Percentiles rank a stretch among this genome's conserved stretches.
Conservation (phyloP, 305 asterid genomes). For the Striga hermonthica region DNA sequence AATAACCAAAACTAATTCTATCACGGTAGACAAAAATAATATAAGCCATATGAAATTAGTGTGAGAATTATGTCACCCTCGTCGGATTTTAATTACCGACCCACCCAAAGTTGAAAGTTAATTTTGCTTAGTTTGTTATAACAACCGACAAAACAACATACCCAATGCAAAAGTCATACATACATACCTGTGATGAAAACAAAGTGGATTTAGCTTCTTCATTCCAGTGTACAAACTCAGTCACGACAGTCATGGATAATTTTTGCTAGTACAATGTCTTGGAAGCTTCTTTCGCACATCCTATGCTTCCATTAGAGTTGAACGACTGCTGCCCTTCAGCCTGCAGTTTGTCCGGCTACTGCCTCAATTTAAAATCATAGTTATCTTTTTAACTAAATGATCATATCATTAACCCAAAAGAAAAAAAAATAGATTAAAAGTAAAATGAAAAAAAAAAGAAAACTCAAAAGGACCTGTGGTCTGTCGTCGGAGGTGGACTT, state of each 20-base stretch:
- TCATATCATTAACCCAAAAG: no score
- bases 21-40: neutral
- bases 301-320: constrained; percentile 85
- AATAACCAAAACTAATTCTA: constrained; percentile 13
- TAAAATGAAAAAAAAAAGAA: no score
- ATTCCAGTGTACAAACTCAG: constrained; percentile 98
- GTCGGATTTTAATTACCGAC: constrained; percentile 14
- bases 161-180: constrained; percentile 22
- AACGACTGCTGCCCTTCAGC: constrained; percentile 73
- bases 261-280: constrained; percentile 78
- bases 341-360: constrained; percentile 86
- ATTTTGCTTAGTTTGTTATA: neutral
- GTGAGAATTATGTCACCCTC: constrained; percentile 6
- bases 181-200: constrained; percentile 76
- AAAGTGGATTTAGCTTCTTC: constrained; percentile 89
- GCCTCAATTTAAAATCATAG: no score
- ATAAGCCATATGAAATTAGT: constrained; percentile 12
- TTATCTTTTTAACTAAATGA: no score
- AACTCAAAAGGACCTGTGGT: no score
- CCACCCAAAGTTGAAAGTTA: constrained; percentile 8
- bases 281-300: constrained; percentile 95
- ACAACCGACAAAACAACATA: constrained; percentile 11
- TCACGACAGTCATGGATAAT: constrained; percentile 91
- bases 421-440: no score
- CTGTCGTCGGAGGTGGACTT: no score